phyloP scores from a whole-genome alignment of 768 basidiomycete species.

The Vararia minispora region DNA sequence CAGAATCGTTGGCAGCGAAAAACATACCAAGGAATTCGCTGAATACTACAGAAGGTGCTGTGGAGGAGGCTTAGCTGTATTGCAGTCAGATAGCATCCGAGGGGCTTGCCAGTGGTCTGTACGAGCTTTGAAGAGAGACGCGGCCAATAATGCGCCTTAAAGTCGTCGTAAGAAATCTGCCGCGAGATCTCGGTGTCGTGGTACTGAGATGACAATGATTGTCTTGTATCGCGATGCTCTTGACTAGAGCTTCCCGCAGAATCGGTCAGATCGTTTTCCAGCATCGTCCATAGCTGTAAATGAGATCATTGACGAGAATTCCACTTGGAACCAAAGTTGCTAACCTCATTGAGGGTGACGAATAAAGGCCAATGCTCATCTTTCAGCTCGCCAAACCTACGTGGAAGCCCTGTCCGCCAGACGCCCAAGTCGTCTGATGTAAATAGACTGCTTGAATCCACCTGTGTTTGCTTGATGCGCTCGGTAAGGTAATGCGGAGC shows the following conservation, averaged over 20 bases:
- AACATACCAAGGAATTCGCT: conserved; percentile 53
- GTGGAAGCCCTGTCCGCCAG: conserved; percentile 35
- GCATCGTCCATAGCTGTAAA: conserved; percentile 33
- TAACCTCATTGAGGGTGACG: conserved; percentile 50
- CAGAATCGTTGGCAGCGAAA: too few relatives aligned
- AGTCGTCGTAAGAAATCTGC: conserved; percentile 33
- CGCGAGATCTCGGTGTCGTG: conserved; percentile 1
- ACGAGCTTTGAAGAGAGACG: conserved; percentile 40
- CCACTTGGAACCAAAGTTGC: conserved; percentile 8
- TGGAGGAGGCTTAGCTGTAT: background rate
- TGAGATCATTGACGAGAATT: background rate
- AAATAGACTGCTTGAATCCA: too few relatives aligned
- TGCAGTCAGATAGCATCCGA: background rate
- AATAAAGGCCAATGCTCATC: conserved; percentile 63
- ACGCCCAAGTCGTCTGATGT: conserved; percentile 35
- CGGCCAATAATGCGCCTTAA: conserved; percentile 45
- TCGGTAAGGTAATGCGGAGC: too few relatives aligned
- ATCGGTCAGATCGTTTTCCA: conserved; percentile 33
- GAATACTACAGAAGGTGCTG: conserved; percentile 54
- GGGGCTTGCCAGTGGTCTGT: conserved; percentile 37
- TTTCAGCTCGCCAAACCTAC: conserved; percentile 39
- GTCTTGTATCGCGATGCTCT: conserved; percentile 3
- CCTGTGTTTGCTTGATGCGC: too few relatives aligned
- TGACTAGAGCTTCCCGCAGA: background rate
- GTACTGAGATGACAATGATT: too few relatives aligned